These are phyloP conservation scores for Drechslera avenae DNA, from an alignment of 2,329 filamentous ascomycete genomes.

Conservation along the genomic window DNA sequence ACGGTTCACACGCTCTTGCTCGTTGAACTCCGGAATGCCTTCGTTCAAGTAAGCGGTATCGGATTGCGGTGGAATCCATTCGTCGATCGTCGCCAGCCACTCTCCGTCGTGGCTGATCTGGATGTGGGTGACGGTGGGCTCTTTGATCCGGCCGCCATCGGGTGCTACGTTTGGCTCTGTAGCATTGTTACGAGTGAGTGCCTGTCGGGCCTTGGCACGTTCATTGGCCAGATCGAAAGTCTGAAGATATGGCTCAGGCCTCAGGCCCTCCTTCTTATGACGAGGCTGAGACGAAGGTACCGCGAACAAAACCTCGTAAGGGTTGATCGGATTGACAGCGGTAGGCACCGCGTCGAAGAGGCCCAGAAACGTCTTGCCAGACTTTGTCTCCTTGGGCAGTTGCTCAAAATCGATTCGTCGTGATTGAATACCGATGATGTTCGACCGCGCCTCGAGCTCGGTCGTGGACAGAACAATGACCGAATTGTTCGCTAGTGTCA, in stretches of 20 bases:
- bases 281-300: conserved; percentile 59
- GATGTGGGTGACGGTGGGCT: conserved; percentile 78
- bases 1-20: conserved; percentile 55
- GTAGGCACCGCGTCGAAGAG: conserved; percentile 43
- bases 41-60: conserved; percentile 66
- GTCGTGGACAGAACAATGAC: conserved; percentile 87
- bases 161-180: conserved; percentile 79
- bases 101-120: conserved; percentile 78
- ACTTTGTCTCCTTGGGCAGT: conserved; percentile 27
- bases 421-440: conserved; percentile 80
- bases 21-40: conserved; percentile 48
- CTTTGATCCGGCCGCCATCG: conserved; percentile 71
- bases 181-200: conserved; percentile 83
- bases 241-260: conserved; percentile 70
- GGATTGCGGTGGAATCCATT: conserved; percentile 76
- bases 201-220: conserved; percentile 82
- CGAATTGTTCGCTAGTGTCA: conserved; percentile 91
- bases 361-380: conserved; percentile 23
- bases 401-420: conserved; percentile 38
- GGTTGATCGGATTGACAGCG: conserved; percentile 48
- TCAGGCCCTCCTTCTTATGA: conserved; percentile 28
- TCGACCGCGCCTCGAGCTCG: conserved; percentile 82
- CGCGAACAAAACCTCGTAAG: conserved; percentile 52
- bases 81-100: conserved; percentile 91
- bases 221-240: conserved; percentile 83